phyloP scores from a whole-genome alignment of 139 green algal genomes.

The Tetradesmus obliquus region DNA sequence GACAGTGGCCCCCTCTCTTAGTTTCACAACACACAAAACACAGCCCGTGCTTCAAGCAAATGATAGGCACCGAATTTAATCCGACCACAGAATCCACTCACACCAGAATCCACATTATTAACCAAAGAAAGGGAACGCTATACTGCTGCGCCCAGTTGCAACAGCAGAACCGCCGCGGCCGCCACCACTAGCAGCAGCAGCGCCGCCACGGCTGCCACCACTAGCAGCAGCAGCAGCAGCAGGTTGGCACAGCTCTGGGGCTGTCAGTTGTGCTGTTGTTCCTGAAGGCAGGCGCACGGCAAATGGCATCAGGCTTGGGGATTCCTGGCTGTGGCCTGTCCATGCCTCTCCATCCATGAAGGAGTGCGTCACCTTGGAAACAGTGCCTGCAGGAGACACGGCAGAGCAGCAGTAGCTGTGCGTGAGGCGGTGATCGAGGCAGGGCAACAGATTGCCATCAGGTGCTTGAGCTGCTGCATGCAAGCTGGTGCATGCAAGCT shows the following conservation, averaged over 20 bases:
- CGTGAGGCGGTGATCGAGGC: too few relatives aligned
- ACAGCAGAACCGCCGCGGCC: too few relatives aligned
- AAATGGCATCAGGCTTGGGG: background rate
- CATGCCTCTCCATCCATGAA: background rate
- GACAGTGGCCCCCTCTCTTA: too few relatives aligned
- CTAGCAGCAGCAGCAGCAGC: background rate
- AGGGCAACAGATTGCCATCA: too few relatives aligned
- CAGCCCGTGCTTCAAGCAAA: too few relatives aligned
- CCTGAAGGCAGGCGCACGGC: background rate
- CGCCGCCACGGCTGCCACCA: background rate
- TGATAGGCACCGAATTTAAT: too few relatives aligned
- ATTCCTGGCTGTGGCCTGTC: background rate
- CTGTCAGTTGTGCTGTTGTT: background rate
- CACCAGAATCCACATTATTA: background rate
- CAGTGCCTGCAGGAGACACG: background rate
- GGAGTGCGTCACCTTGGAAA: background rate
- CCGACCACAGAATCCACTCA: background rate
- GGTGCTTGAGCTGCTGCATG: too few relatives aligned
- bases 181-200: background rate
- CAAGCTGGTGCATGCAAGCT: too few relatives aligned
- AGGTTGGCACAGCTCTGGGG: background rate
- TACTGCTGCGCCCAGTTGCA: background rate
- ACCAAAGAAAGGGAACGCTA: background rate
- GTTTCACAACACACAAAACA: too few relatives aligned
- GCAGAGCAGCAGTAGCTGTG: background rate